Evolutionary conservation across 164 flowering plant species (phyloP).

Genomic region (Platanus orientalis): DNA sequence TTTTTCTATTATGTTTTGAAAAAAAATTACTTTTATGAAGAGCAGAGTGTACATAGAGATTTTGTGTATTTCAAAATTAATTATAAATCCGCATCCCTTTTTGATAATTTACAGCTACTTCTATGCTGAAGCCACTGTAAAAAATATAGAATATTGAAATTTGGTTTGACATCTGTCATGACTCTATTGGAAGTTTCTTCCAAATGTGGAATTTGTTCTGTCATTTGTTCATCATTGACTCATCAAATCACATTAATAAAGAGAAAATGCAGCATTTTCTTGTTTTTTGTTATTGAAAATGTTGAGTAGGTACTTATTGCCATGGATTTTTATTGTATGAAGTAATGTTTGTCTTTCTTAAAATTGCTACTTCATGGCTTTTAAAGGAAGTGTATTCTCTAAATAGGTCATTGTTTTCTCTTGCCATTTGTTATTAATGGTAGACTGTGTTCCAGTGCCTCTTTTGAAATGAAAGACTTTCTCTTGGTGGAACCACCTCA

Average conservation of each 20-base stretch:
- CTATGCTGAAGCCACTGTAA: not conserved
- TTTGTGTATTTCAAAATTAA: not conserved
- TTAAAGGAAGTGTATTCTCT: slow-evolving; percentile 8
- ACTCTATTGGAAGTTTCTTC: not conserved
- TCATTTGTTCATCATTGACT: too few relatives aligned
- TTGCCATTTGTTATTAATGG: not conserved
- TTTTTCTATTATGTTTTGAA: too few relatives aligned
- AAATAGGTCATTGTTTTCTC: not conserved
- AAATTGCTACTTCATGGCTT: not conserved
- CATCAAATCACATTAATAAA: too few relatives aligned
- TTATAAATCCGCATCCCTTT: not conserved
- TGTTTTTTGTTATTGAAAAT: not conserved
- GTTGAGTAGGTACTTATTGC: not conserved
- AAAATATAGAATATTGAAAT: too few relatives aligned
- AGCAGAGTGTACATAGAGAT: not conserved
- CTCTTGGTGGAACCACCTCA: slow-evolving; percentile 50
- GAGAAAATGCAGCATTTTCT: not conserved
- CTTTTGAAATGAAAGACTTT: slow-evolving; percentile 63
- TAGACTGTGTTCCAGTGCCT: slow-evolving; percentile 49
- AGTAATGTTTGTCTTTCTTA: not conserved
- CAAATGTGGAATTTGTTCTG: too few relatives aligned
- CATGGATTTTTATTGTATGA: not conserved
- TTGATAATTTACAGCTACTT: not conserved
- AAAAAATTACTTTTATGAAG: not conserved
- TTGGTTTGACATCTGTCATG: not conserved